A percentile compares a stretch with the other conserved stretches of the same genome.
These are phyloP conservation scores for Kodamaea restingae DNA, from an alignment of 805 yeast species.

Conservation along the genomic window DNA sequence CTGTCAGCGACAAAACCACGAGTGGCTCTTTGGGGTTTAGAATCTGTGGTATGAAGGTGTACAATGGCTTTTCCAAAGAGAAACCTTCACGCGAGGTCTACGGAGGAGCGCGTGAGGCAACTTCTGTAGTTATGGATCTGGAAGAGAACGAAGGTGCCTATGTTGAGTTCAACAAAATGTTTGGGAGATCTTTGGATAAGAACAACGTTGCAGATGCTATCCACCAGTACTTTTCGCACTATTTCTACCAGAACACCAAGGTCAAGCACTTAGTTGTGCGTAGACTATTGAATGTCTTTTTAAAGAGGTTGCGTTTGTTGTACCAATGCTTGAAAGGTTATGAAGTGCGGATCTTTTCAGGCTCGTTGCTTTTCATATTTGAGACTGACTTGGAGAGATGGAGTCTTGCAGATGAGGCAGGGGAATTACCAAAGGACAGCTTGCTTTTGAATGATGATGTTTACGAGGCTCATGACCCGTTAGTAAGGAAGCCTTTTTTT, in stretches of 20 bases:
- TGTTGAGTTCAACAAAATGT: slow-evolving; percentile 56
- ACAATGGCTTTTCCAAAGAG: slow-evolving; percentile 11
- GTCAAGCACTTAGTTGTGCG: slow-evolving; percentile 21
- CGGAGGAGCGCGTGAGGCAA: slow-evolving; percentile 4
- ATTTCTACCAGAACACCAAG: slow-evolving; percentile 4
- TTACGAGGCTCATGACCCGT: slow-evolving; percentile 23
- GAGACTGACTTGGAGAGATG: slow-evolving; percentile 65
- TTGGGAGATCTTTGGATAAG: slow-evolving; percentile 58
- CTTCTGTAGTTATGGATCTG: slow-evolving; percentile 1
- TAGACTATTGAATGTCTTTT: slow-evolving; percentile 41
- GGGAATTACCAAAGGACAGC: slow-evolving; percentile 8
- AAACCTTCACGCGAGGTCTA: slow-evolving; percentile 10
- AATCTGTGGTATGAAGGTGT: slow-evolving; percentile 83
- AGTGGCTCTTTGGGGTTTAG: slow-evolving; percentile 74
- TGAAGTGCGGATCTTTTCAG: slow-evolving; percentile 65
- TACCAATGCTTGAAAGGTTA: slow-evolving; percentile 59
- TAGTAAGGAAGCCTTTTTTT: slow-evolving; percentile 15
- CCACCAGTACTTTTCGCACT: slow-evolving; percentile 37
- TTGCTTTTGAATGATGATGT: slow-evolving; percentile 12
- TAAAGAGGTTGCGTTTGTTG: slow-evolving; percentile 59
- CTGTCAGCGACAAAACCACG: slow-evolving; percentile 70
- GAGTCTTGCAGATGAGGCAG: slow-evolving; percentile 23
- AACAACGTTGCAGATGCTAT: slow-evolving; percentile 45
- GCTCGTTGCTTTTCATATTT: slow-evolving; percentile 67
- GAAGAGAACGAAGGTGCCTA: slow-evolving; percentile 27